A percentile compares a stretch with the other conserved stretches of the same genome.
phyloP scores from a whole-genome alignment of 1,284 basidiomycete genomes.

The Cutaneotrichosporon arboriforme region DNA sequence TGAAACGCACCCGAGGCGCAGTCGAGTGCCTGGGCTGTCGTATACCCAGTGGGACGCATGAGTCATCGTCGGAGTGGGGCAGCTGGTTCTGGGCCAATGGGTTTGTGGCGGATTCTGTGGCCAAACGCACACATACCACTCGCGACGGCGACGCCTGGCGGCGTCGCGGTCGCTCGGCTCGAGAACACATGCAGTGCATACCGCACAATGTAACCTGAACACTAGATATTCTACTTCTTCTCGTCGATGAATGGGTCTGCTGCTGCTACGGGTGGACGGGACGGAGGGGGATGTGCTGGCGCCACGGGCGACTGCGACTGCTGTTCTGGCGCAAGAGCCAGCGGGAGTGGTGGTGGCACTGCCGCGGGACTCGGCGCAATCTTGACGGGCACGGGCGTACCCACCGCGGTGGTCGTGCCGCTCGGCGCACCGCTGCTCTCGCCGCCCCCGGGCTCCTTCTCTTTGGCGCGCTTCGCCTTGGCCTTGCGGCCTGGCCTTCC shows the following conservation, averaged over 20 bases:
- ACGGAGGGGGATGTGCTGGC: not conserved
- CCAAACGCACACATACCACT: too few relatives aligned
- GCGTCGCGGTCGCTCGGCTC: too few relatives aligned
- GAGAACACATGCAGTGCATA: not conserved
- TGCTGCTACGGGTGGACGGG: not conserved
- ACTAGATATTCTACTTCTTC: not conserved
- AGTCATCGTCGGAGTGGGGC: too few relatives aligned
- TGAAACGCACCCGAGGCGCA: too few relatives aligned
- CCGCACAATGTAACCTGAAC: not conserved
- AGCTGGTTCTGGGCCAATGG: too few relatives aligned
- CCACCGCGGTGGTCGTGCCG: not conserved
- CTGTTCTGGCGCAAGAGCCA: too few relatives aligned
- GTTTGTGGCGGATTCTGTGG: too few relatives aligned
- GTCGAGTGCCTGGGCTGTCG: too few relatives aligned
- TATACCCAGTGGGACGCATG: too few relatives aligned
- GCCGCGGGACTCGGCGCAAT: not conserved
- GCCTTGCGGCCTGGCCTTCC: conserved; percentile 45
- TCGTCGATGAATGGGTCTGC: not conserved
- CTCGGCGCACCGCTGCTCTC: not conserved
- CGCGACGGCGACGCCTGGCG: too few relatives aligned
- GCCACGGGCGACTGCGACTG: not conserved
- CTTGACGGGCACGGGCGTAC: not conserved
- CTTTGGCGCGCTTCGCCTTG: conserved; percentile 27
- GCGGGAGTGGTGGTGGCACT: too few relatives aligned
- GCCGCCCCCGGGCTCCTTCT: not conserved